These are phyloP conservation scores for Saturnispora mendoncae DNA, from an alignment of 805 yeast species.

Conservation along the genomic window DNA sequence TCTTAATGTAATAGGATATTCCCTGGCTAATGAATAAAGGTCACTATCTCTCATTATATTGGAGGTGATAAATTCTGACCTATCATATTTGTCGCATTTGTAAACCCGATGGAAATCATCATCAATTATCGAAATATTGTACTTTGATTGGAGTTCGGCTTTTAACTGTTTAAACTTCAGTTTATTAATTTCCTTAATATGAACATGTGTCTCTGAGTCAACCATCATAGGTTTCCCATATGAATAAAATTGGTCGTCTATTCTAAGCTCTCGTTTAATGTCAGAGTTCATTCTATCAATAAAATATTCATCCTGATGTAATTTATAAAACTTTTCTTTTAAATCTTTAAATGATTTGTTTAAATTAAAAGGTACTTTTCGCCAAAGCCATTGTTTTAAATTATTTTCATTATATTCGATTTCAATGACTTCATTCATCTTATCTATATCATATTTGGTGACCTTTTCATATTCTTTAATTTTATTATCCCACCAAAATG, in stretches of 20 bases:
- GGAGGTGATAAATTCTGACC: conserved; percentile 21
- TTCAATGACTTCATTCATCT: conserved; percentile 10
- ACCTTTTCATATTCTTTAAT: conserved; percentile 13
- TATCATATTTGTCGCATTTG: background rate
- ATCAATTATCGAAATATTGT: background rate
- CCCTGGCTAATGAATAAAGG: conserved; percentile 39
- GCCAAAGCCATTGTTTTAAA: too few species aligned
- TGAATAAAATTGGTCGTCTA: background rate
- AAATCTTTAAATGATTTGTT: conserved; percentile 15
- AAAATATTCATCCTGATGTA: too few species aligned
- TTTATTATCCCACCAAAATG: conserved; percentile 56
- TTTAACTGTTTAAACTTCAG: background rate
- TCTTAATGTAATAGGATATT: conserved; percentile 32
- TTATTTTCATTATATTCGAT: background rate
- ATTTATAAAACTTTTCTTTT: conserved; percentile 9
- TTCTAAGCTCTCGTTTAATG: background rate
- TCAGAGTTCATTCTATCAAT: conserved; percentile 1
- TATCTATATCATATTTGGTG: conserved; percentile 17
- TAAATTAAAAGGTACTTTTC: conserved; percentile 8
- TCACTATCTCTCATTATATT: conserved; percentile 29
- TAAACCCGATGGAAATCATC: background rate
- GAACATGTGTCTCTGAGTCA: background rate
- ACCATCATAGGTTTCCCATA: background rate
- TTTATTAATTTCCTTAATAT: background rate
- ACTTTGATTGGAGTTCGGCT: background rate